These are phyloP conservation scores for Lachancea fermentati DNA, from an alignment of 805 yeast genomes.

Conservation along the genomic window DNA sequence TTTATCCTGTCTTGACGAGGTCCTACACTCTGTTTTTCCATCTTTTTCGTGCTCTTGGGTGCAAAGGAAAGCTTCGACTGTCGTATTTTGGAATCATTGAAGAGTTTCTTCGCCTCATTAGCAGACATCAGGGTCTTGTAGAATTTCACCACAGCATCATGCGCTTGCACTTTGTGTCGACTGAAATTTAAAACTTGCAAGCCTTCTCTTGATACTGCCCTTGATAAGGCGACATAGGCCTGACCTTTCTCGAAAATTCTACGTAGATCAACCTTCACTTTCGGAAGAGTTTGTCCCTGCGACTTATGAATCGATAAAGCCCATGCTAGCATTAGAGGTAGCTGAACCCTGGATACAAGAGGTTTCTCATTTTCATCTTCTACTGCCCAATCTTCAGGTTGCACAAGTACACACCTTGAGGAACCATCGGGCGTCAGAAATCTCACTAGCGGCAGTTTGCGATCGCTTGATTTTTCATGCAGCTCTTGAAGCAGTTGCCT, in stretches of 20 bases:
- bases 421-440: slow-evolving; percentile 68
- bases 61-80: slow-evolving; percentile 7
- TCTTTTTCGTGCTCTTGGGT: slow-evolving; percentile 1
- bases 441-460: slow-evolving; percentile 68
- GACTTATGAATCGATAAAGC: slow-evolving; percentile 93
- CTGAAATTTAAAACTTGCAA: slow-evolving; percentile 75
- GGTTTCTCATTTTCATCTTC: slow-evolving; percentile 68
- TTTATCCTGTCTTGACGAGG: slow-evolving; percentile 14
- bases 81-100: slow-evolving; percentile 5
- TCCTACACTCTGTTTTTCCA: slow-evolving; percentile 3
- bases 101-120: slow-evolving; percentile 22
- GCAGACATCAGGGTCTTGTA: slow-evolving; percentile 45
- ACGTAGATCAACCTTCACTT: slow-evolving; percentile 70
- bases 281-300: slow-evolving; percentile 84
- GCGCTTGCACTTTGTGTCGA: slow-evolving; percentile 57
- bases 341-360: slow-evolving; percentile 66
- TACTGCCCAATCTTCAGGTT: slow-evolving; percentile 75
- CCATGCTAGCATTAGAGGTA: slow-evolving; percentile 94
- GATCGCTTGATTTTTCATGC: slow-evolving; percentile 38
- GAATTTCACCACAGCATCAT: slow-evolving; percentile 64
- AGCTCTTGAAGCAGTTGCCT: slow-evolving; percentile 39
- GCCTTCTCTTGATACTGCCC: slow-evolving; percentile 82
- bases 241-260: slow-evolving; percentile 87
- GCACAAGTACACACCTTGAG: slow-evolving; percentile 69
- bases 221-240: slow-evolving; percentile 89